A percentile compares a stretch with the other conserved stretches of the same genome.
These are phyloP conservation scores for Rhododendron molle DNA, from an alignment of 148 eudicot species.

Conservation along the genomic window DNA sequence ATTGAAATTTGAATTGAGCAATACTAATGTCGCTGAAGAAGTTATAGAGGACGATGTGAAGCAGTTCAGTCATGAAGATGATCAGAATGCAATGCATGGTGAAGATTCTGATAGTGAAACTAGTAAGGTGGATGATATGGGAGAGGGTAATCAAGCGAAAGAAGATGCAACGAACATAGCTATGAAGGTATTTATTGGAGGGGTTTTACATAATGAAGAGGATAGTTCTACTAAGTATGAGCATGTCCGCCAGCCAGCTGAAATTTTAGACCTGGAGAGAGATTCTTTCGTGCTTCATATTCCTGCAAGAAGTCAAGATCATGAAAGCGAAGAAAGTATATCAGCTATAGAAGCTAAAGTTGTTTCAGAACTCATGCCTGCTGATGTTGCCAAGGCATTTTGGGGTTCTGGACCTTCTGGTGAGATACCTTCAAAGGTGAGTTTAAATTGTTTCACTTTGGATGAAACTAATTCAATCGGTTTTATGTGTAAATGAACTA, in stretches of 20 bases:
- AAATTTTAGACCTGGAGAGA: constrained; percentile 57
- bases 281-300: constrained; percentile 82
- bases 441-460: constrained; percentile 11
- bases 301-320: constrained; percentile 43
- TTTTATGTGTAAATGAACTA: background rate
- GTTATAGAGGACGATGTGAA: constrained; percentile 48
- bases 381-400: constrained; percentile 88
- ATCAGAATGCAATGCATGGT: constrained; percentile 25
- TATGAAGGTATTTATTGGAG: constrained; percentile 83
- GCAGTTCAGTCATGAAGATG: constrained; percentile 50
- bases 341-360: constrained; percentile 65
- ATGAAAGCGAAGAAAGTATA: constrained; percentile 40
- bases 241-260: constrained; percentile 68
- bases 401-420: constrained; percentile 30
- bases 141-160: constrained; percentile 37
- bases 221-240: constrained; percentile 67
- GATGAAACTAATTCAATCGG: background rate
- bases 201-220: constrained; percentile 74
- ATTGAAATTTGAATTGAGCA: constrained; percentile 71
- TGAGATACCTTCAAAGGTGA: constrained; percentile 76
- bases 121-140: constrained; percentile 44
- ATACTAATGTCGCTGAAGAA: constrained; percentile 51
- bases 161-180: constrained; percentile 63
- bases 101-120: constrained; percentile 58
- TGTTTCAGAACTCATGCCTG: constrained; percentile 85